These are phyloP conservation scores for Boletus sensibilis DNA, from an alignment of 768 basidiomycete genomes.

Conservation along the genomic window DNA sequence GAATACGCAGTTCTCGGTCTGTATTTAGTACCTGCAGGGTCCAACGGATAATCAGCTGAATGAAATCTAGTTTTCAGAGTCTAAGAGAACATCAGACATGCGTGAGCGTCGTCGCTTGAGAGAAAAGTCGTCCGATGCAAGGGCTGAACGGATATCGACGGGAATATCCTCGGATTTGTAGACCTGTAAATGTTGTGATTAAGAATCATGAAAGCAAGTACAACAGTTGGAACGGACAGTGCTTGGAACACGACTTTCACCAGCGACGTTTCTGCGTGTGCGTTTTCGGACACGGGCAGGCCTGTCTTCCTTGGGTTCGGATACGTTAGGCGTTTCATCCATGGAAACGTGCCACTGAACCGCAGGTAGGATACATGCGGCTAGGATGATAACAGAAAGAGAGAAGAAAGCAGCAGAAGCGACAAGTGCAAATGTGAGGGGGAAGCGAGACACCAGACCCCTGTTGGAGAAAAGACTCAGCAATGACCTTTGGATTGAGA, in stretches of 20 bases:
- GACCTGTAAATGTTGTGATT: conserved; percentile 21
- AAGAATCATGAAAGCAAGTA: neutral
- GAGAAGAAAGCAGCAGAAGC: conserved; percentile 47
- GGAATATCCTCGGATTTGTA: conserved; percentile 28
- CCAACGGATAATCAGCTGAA: conserved; percentile 8
- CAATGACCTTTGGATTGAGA: neutral
- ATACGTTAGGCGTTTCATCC: conserved; percentile 11
- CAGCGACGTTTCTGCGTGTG: conserved; percentile 20
- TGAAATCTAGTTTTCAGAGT: conserved; percentile 28
- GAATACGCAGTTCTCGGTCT: conserved; percentile 16
- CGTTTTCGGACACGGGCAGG: conserved; percentile 29
- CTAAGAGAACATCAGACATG: conserved; percentile 31
- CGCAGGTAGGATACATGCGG: conserved; percentile 51
- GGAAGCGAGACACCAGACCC: conserved; percentile 69
- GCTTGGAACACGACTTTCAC: conserved; percentile 22
- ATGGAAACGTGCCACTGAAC: conserved; percentile 29
- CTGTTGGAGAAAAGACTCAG: conserved; percentile 36
- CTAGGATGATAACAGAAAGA: conserved; percentile 47
- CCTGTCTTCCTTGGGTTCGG: conserved; percentile 21
- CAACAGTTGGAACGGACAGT: conserved; percentile 20
- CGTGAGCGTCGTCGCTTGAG: conserved; percentile 50
- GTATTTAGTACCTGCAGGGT: conserved; percentile 11
- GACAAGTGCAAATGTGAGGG: conserved; percentile 51
- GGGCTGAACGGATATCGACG: conserved; percentile 33
- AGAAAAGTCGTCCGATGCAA: conserved; percentile 28